Evolutionary conservation across 768 basidiomycete species (phyloP).

Genomic region (Pulveroboletus frians): DNA sequence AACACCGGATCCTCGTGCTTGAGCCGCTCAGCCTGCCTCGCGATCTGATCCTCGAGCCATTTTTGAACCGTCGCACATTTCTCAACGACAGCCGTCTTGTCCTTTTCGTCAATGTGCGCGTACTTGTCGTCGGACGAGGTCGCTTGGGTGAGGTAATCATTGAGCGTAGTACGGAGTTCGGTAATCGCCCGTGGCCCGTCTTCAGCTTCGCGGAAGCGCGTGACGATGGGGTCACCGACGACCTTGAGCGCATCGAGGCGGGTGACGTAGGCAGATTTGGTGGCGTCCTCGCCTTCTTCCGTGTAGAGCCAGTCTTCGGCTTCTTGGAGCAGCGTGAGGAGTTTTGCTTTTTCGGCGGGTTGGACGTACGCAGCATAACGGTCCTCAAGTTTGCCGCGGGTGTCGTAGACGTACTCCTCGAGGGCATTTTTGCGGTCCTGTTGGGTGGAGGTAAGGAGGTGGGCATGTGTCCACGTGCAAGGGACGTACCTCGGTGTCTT

Average conservation of each 20-base stretch:
- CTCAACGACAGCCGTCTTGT: slow-evolving; percentile 82
- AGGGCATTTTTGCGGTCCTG: slow-evolving; percentile 98
- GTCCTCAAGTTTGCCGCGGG: slow-evolving; percentile 85
- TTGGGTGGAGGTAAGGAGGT: background rate
- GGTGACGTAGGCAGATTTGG: slow-evolving; percentile 88
- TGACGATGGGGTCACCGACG: slow-evolving; percentile 81
- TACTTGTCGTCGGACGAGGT: slow-evolving; percentile 81
- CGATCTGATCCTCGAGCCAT: slow-evolving; percentile 93
- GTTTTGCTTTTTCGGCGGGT: slow-evolving; percentile 68
- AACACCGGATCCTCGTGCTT: slow-evolving; percentile 88
- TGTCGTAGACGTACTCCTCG: slow-evolving; percentile 98
- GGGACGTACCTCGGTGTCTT: slow-evolving; percentile 87
- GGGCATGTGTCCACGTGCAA: slow-evolving; percentile 1
- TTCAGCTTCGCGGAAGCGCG: slow-evolving; percentile 79
- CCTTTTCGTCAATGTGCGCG: slow-evolving; percentile 85
- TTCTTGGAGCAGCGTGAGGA: slow-evolving; percentile 63
- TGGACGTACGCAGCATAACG: slow-evolving; percentile 76
- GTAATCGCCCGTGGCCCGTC: slow-evolving; percentile 69
- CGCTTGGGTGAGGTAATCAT: slow-evolving; percentile 80
- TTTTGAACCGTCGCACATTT: slow-evolving; percentile 85
- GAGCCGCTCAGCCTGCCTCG: slow-evolving; percentile 78
- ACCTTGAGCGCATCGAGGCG: slow-evolving; percentile 80
- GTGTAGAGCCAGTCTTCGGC: slow-evolving; percentile 97
- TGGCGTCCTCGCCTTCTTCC: slow-evolving; percentile 93
- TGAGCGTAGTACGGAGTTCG: slow-evolving; percentile 81